Conservation (phyloP, 2,329 filamentous ascomycete genomes). For the Aureobasidium leucospermi region DNA sequence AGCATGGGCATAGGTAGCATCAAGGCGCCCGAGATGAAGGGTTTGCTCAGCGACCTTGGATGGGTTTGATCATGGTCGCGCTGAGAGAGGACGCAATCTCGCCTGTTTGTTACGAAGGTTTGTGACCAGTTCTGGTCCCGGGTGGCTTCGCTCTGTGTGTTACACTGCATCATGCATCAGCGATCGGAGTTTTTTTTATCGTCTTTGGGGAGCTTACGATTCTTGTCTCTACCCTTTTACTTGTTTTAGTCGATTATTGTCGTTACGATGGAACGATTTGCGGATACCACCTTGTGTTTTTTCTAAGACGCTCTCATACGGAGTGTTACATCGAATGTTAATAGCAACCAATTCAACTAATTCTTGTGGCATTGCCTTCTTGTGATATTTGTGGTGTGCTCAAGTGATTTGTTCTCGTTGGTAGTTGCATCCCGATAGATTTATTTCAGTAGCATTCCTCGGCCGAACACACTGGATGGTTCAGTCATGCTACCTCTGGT, state of each 20-base stretch:
- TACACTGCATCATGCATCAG: constrained; percentile 14
- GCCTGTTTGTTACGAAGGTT: background rate
- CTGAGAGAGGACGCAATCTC: background rate
- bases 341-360: background rate
- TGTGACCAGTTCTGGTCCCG: background rate
- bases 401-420: background rate
- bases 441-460: background rate
- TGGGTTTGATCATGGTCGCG: constrained; percentile 22
- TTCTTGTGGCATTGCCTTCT: background rate
- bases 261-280: constrained; percentile 5
- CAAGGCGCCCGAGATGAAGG: constrained; percentile 37
- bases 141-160: background rate
- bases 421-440: background rate
- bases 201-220: constrained; percentile 1
- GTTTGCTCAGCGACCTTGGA: constrained; percentile 28
- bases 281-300: constrained; percentile 10
- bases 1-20: constrained; percentile 47
- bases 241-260: background rate
- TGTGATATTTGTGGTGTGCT: background rate
- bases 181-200: constrained; percentile 10
- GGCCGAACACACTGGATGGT: background rate
- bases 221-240: background rate
- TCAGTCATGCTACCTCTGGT: background rate
- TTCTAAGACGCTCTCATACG: background rate
- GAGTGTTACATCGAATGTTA: background rate